These are phyloP conservation scores for Bocquillonia castaneifolia DNA, from an alignment of 441 rosid species.

Conservation along the genomic window DNA sequence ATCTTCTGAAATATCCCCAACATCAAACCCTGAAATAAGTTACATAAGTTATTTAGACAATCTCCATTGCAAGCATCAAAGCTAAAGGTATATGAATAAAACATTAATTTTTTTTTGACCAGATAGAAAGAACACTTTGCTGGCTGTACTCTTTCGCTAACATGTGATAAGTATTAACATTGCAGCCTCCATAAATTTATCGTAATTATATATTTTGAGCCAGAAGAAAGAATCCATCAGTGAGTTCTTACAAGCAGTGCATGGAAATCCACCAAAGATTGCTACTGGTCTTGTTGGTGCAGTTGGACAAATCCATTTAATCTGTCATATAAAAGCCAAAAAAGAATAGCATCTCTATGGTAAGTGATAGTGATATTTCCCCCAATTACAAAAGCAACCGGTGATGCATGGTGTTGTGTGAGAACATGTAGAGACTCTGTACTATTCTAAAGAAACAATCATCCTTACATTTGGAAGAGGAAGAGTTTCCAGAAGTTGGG, in stretches of 20 bases:
- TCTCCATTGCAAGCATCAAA: background rate
- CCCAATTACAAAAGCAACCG: background rate
- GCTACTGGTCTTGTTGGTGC: slow-evolving; percentile 83
- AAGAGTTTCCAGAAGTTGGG: slow-evolving; percentile 82
- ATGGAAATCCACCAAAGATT: slow-evolving; percentile 77
- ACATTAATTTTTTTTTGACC: background rate
- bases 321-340: slow-evolving; percentile 38
- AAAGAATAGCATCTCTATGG: background rate
- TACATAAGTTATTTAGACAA: slow-evolving; percentile 7
- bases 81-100: no score
- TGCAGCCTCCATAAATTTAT: no score
- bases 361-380: background rate
- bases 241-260: slow-evolving; percentile 75
- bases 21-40: slow-evolving; percentile 75
- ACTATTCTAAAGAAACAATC: background rate
- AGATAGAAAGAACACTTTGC: background rate
- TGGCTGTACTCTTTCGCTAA: slow-evolving; percentile 1
- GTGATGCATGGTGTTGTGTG: background rate
- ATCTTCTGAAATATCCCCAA: slow-evolving; percentile 67
- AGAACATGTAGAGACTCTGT: background rate
- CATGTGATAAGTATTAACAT: no score
- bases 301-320: slow-evolving; percentile 98
- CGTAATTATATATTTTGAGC: no score
- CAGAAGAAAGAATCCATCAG: background rate
- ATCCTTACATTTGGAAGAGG: slow-evolving; percentile 90